Conservation (phyloP, 2,329 filamentous ascomycete species). For the Aspergillus sp. region DNA sequence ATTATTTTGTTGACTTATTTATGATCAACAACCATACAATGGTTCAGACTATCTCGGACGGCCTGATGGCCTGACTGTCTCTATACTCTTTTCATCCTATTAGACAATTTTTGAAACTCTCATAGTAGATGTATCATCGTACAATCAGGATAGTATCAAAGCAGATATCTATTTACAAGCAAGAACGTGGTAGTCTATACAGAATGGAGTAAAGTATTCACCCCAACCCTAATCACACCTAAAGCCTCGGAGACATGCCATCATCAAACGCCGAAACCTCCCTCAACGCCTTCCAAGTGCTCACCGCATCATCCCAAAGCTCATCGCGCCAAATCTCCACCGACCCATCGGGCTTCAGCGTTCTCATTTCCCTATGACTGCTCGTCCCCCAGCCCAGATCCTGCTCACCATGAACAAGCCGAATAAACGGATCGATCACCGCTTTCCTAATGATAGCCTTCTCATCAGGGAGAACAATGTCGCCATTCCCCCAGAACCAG, state of each 20-base stretch:
- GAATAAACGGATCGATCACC: conserved; percentile 29
- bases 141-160: background rate
- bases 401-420: conserved; percentile 27
- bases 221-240: background rate
- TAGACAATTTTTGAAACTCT: background rate
- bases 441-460: conserved; percentile 39
- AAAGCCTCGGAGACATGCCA: conserved; percentile 11
- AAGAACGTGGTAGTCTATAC: too few relatives aligned
- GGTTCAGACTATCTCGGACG: background rate
- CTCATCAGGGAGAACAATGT: conserved; percentile 43
- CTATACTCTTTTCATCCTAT: background rate
- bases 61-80: background rate
- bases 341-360: conserved; percentile 46
- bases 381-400: conserved; percentile 25
- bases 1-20: background rate
- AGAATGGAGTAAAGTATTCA: too few relatives aligned
- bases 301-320: conserved; percentile 47
- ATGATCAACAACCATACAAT: background rate
- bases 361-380: conserved; percentile 40
- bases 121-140: background rate
- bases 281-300: conserved; percentile 46
- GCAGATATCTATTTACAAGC: background rate
- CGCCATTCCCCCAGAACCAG: conserved; percentile 58
- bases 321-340: conserved; percentile 49
- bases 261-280: conserved; percentile 16